Conservation (phyloP, 2,329 filamentous ascomycete genomes). For the Ceratocystis alfenasii region DNA sequence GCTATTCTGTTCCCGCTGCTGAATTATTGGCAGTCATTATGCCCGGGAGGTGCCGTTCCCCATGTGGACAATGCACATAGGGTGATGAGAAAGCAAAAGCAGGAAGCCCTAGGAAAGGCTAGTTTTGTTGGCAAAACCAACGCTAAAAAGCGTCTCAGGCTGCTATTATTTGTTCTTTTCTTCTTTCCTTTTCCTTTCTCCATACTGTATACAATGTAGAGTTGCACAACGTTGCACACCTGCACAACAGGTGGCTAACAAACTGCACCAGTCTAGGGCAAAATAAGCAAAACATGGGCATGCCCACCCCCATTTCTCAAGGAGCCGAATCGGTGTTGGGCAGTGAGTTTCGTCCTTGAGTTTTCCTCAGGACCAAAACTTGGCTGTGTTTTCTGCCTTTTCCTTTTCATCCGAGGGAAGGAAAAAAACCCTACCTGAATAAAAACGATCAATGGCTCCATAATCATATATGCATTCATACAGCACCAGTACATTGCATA, state of each 20-base stretch:
- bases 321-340: too few relatives aligned
- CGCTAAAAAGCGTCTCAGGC: background rate
- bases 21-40: too few relatives aligned
- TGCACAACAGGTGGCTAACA: background rate
- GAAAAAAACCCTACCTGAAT: too few relatives aligned
- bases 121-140: background rate
- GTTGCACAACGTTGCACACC: slow-evolving; percentile 1
- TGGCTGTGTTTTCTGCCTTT: too few relatives aligned
- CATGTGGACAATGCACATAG: too few relatives aligned
- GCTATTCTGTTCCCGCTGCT: too few relatives aligned
- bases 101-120: background rate
- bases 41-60: too few relatives aligned
- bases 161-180: too few relatives aligned
- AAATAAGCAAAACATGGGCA: background rate
- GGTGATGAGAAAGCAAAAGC: background rate
- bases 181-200: background rate
- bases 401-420: too few relatives aligned
- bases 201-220: background rate
- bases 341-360: too few relatives aligned
- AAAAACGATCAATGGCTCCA: background rate
- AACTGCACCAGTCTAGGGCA: background rate
- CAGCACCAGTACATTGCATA: background rate
- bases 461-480: background rate
- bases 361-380: too few relatives aligned
- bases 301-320: background rate